Base-by-base conservation (phyloP, 306 rosid species). In the Lotus japonicus region DNA sequence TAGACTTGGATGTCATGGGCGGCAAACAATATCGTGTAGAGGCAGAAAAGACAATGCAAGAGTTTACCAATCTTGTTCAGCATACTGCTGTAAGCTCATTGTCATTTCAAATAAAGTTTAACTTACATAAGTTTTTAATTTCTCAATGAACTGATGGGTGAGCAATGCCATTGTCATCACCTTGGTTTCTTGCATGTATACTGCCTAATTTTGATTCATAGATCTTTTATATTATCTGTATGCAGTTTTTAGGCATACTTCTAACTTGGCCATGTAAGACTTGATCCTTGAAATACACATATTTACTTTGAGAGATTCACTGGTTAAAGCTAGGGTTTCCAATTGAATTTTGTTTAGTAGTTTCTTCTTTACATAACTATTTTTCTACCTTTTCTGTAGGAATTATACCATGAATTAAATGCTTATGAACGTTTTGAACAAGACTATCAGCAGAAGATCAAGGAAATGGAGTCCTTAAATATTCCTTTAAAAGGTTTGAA, bases 381-480 rank as follows among this genome's bases (percentile, higher is more conserved):
- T 63, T 71, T 67, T 62, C 11, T 54, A 28, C 13, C 26, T 26
- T 33, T 35, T 58, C 28, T 70, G 68, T 75, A 95, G 97, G 99
- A 95, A 78, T 76, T 95, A 66, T 95, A 95, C 77, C 96, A 83
- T 44, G 95, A 88, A 71, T 68, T 88, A 63, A 86, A 65, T 78
- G 84, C 89, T 62, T 75, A 74, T 64, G 96, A 88, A 35, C 92
- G 89, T 58, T 84, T 88, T 81, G 89, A 95, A 77, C 99, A 95
- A 82, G 97, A 90, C 80, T 88, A 87, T 77, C 79, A n/a, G 58
- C 84, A 82, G 50, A 90, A 85, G 73, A 55, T 85, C 59, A 85
- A 85, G 74, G 97, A 88, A 75, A 83, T 89, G 83, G 86, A 85
- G 66, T 86, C 84, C 66, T 78, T 85, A 69, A 82, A 84, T 79